phyloP scores from a whole-genome alignment of 2,329 filamentous ascomycete genomes.

The Penicillium verrucosum region DNA sequence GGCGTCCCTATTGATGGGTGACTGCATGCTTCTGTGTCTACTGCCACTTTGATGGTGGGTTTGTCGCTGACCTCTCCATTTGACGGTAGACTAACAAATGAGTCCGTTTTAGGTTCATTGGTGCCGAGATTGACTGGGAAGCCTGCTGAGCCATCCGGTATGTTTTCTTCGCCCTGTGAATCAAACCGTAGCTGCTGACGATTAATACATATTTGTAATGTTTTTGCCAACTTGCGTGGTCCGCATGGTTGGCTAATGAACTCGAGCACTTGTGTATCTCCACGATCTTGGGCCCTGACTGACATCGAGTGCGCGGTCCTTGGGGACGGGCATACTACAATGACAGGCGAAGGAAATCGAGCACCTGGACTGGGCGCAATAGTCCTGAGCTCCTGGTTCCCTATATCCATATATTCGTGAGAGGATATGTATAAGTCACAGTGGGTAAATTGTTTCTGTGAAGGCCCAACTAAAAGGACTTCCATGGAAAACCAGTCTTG shows the following conservation, averaged over 20 bases:
- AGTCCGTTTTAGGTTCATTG: neutral
- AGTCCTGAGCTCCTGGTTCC: conserved; percentile 1
- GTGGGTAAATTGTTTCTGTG: neutral
- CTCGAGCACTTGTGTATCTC: conserved; percentile 22
- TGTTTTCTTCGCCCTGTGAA: neutral
- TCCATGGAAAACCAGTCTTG: conserved; percentile 18
- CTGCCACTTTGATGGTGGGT: neutral
- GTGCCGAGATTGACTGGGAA: neutral
- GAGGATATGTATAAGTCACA: conserved; percentile 25
- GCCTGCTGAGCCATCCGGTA: neutral
- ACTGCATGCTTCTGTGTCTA: neutral
- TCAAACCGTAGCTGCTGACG: conserved; percentile 5
- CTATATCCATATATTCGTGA: conserved; percentile 17
- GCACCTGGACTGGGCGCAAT: neutral
- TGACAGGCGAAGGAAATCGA: conserved; percentile 16
- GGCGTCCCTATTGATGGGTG: too few species aligned
- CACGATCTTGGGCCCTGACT: neutral
- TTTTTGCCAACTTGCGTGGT: conserved; percentile 30
- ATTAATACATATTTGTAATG: conserved; percentile 18
- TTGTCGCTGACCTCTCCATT: neutral
- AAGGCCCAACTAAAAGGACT: neutral
- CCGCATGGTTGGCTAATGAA: conserved; percentile 35
- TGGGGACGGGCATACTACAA: conserved; percentile 26
- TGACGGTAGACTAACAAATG: neutral
- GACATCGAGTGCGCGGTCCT: conserved; percentile 20